These are phyloP conservation scores for Oidiodendron maius DNA, from an alignment of 495 filamentous ascomycete genomes.

Conservation along the genomic window DNA sequence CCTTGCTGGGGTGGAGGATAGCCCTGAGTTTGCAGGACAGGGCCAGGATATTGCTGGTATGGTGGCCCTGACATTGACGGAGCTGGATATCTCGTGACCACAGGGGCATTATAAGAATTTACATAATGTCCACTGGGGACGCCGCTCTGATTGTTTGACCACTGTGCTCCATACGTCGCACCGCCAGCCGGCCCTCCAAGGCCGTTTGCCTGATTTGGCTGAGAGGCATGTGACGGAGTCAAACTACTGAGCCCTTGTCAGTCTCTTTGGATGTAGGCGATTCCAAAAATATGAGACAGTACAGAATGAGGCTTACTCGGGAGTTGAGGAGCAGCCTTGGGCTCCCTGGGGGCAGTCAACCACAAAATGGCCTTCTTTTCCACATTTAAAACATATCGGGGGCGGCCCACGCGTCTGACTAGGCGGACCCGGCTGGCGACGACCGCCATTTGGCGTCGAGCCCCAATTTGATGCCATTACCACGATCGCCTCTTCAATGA, in stretches of 20 bases:
- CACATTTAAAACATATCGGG: slow-evolving; percentile 46
- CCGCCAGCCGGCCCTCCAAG: not conserved
- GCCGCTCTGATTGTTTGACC: not conserved
- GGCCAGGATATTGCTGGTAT: slow-evolving; percentile 14
- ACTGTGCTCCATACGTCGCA: not conserved
- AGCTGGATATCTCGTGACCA: slow-evolving; percentile 5
- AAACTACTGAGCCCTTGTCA: slow-evolving; percentile 5
- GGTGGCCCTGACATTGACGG: not conserved
- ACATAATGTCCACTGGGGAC: not conserved
- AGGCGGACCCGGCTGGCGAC: slow-evolving; percentile 29
- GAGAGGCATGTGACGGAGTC: not conserved
- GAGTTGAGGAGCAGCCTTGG: slow-evolving; percentile 39
- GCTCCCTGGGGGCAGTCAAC: slow-evolving; percentile 44
- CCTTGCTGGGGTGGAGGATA: slow-evolving; percentile 22
- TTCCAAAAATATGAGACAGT: too few species aligned
- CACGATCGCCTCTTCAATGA: not conserved
- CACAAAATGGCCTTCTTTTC: slow-evolving; percentile 39
- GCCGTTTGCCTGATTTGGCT: not conserved
- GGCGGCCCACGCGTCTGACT: slow-evolving; percentile 21
- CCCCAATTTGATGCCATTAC: slow-evolving; percentile 14
- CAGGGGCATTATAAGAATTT: not conserved
- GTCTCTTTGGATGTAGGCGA: too few species aligned
- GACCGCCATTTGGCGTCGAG: slow-evolving; percentile 23
- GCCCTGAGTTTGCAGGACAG: slow-evolving; percentile 6
- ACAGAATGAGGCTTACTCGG: slow-evolving; percentile 64